Evolutionary conservation across 2,329 filamentous ascomycete genomes (phyloP).

Genomic region (Microthyrium microscopicum): DNA sequence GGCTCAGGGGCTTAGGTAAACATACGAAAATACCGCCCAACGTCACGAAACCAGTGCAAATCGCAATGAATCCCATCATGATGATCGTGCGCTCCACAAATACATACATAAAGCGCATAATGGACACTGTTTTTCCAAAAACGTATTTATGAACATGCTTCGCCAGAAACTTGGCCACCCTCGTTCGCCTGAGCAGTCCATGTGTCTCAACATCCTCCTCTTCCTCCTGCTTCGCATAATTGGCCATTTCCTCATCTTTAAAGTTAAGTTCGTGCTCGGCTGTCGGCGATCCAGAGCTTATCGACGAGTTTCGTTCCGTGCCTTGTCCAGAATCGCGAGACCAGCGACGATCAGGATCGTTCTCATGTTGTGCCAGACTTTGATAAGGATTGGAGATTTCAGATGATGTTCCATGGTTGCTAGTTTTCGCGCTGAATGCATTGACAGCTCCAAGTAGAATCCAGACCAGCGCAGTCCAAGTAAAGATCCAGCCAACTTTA

Average conservation of each 20-base stretch:
- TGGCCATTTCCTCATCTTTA: conserved; percentile 15
- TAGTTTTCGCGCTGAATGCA: conserved; percentile 31
- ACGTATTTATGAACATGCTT: conserved; percentile 36
- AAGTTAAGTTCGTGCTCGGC: conserved; percentile 27
- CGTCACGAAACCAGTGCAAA: conserved; percentile 5
- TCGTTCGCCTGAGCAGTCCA: conserved; percentile 29
- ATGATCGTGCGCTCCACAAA: conserved; percentile 62
- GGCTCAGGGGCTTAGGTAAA: neutral
- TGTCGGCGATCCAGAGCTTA: conserved; percentile 47
- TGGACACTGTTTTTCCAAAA: conserved; percentile 39
- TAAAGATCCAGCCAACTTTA: conserved; percentile 72
- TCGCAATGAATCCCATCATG: conserved; percentile 31
- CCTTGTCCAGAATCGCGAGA: conserved; percentile 40
- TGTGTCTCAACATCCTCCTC: conserved; percentile 29
- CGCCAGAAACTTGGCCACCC: conserved; percentile 35
- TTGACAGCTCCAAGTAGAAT: conserved; percentile 50
- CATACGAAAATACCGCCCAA: conserved; percentile 9
- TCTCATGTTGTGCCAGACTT: conserved; percentile 14
- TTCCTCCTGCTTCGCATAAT: conserved; percentile 25
- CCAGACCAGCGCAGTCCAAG: conserved; percentile 55
- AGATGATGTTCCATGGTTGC: conserved; percentile 16
- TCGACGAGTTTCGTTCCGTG: conserved; percentile 51
- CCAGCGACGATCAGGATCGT: conserved; percentile 15
- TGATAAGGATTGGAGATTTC: conserved; percentile 25
- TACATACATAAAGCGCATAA: conserved; percentile 45